A percentile compares a stretch with the other conserved stretches of the same genome.
These are phyloP conservation scores for Botrytis byssoidea DNA, from an alignment of 2,329 filamentous ascomycete species.

Conservation along the genomic window DNA sequence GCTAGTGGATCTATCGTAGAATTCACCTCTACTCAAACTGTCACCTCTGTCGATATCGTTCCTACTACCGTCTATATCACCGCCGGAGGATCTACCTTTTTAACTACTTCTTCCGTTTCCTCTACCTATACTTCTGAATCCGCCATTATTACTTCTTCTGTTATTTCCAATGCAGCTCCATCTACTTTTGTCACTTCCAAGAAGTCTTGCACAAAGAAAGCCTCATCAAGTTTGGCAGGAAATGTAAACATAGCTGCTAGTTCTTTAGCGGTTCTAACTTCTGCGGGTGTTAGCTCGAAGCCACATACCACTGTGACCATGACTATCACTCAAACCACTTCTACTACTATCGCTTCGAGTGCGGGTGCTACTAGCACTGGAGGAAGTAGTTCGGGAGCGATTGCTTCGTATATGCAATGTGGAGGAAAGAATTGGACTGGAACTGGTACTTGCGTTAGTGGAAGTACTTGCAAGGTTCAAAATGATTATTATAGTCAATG, in stretches of 20 bases:
- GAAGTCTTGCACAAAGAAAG: slow-evolving; percentile 13
- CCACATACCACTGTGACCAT: background rate
- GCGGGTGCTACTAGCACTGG: slow-evolving; percentile 16
- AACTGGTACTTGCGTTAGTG: slow-evolving; percentile 30
- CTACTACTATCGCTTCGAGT: background rate
- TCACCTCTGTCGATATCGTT: background rate
- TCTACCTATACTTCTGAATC: background rate
- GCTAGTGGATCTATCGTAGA: background rate
- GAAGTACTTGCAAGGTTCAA: slow-evolving; percentile 29
- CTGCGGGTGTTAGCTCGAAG: background rate
- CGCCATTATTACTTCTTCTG: background rate
- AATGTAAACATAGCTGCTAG: slow-evolving; percentile 8
- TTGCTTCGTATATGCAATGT: slow-evolving; percentile 32
- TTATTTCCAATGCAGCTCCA: background rate
- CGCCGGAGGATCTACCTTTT: background rate
- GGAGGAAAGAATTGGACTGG: slow-evolving; percentile 34
- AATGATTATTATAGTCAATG: slow-evolving; percentile 36
- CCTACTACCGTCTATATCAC: background rate
- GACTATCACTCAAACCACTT: background rate
- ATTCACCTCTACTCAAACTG: background rate
- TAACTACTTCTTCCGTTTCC: background rate
- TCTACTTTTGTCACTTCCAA: slow-evolving; percentile 9
- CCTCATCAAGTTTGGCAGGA: background rate
- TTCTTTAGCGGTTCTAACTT: background rate
- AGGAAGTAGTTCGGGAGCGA: slow-evolving; percentile 12